phyloP scores from a whole-genome alignment of 129 eudicot genomes.

The Helianthus tuberosus region DNA sequence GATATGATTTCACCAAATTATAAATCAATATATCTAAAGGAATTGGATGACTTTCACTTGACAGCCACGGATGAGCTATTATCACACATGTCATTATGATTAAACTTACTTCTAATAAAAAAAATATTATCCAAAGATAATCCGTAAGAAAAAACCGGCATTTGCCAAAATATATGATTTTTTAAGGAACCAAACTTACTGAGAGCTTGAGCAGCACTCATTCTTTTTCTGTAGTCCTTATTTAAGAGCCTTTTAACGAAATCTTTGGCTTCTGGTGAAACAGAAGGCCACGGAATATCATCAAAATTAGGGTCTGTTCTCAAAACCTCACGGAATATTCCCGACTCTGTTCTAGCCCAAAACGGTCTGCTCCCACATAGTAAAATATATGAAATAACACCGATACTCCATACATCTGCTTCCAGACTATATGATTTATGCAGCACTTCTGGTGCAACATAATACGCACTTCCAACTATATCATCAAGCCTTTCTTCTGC shows the following conservation, averaged over 20 bases:
- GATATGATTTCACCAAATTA: conserved; percentile 79
- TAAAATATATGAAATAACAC: conserved; percentile 75
- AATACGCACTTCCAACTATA: conserved; percentile 82
- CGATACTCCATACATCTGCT: conserved; percentile 90
- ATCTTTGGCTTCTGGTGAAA: conserved; percentile 75
- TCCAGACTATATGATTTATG: conserved; percentile 83
- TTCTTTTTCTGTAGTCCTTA: conserved; percentile 81
- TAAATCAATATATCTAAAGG: conserved; percentile 77
- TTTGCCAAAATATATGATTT: neutral
- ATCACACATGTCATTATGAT: conserved; percentile 6
- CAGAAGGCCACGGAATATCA: conserved; percentile 85
- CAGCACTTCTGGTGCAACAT: conserved; percentile 86
- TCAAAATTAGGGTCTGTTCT: conserved; percentile 84
- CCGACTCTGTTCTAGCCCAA: conserved; percentile 90
- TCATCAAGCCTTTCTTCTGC: conserved; percentile 85
- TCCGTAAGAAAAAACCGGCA: neutral
- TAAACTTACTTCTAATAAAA: neutral
- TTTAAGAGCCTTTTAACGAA: conserved; percentile 78
- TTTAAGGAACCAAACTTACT: conserved; percentile 47
- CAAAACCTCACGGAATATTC: conserved; percentile 77
- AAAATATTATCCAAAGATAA: neutral
- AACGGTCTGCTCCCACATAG: conserved; percentile 89
- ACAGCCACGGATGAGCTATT: conserved; percentile 91
- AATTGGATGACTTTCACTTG: conserved; percentile 66
- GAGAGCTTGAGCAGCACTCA: conserved; percentile 93